Percentiles rank a stretch among this genome's conserved stretches.
These are phyloP conservation scores for Thermothielavioides terrestris DNA, from an alignment of 495 filamentous ascomycete species.

Conservation along the genomic window DNA sequence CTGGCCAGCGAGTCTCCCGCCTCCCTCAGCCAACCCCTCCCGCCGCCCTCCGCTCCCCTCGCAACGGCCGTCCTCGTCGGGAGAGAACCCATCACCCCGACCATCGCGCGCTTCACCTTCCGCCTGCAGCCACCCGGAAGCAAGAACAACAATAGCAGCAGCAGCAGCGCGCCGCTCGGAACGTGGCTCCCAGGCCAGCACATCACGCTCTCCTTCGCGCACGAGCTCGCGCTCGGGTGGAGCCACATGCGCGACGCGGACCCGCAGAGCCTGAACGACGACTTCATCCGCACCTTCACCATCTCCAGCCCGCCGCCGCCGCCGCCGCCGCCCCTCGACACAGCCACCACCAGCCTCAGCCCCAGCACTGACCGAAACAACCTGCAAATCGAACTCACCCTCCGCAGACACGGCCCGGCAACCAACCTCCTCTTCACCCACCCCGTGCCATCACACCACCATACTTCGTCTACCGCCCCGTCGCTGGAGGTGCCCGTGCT, in stretches of 20 bases:
- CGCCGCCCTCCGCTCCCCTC: constrained; percentile 3
- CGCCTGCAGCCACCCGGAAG: constrained; percentile 29
- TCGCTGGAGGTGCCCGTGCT: constrained; percentile 56
- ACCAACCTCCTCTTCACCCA: constrained; percentile 57
- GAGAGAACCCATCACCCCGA: constrained; percentile 52
- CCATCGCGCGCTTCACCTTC: constrained; percentile 56
- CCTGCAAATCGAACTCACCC: constrained; percentile 60
- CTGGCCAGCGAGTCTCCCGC: constrained; percentile 20
- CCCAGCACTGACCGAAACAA: too few species aligned
- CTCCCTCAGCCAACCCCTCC: neutral
- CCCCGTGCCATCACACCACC: too few species aligned
- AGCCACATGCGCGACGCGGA: constrained; percentile 75
- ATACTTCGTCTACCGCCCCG: constrained; percentile 17
- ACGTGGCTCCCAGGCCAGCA: constrained; percentile 63
- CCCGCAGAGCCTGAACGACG: constrained; percentile 69
- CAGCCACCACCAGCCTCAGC: too few species aligned
- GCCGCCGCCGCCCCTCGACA: neutral
- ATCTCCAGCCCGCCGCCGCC: constrained; percentile 49
- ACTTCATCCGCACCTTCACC: constrained; percentile 75
- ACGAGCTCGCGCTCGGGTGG: constrained; percentile 61
- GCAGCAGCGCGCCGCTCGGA: neutral
- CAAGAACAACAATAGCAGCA: neutral
- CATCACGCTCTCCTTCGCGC: constrained; percentile 59
- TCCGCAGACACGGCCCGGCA: constrained; percentile 55
- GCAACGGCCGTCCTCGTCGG: constrained; percentile 44